Percentiles rank a stretch among this genome's conserved stretches.
Conservation (phyloP, 2,329 filamentous ascomycete genomes). For the Xylaria sp. region DNA sequence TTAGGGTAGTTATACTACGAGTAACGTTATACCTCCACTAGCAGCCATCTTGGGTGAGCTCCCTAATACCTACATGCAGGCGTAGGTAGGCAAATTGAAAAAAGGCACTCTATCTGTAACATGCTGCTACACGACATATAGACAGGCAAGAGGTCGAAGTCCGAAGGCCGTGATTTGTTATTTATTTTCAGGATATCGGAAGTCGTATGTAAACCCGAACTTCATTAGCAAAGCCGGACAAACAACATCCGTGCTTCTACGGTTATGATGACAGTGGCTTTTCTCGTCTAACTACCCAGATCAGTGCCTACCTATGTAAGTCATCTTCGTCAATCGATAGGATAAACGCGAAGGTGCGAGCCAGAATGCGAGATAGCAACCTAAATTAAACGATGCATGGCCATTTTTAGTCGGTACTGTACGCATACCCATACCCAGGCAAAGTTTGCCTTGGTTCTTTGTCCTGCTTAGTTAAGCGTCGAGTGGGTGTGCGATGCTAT, state of each 20-base stretch:
- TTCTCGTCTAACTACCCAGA: no score
- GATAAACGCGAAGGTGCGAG: constrained; percentile 2
- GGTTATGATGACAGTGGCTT: no score
- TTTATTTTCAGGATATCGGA: no score
- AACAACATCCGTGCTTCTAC: no score
- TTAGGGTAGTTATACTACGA: neutral
- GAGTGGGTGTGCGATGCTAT: neutral
- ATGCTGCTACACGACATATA: neutral
- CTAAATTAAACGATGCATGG: constrained; percentile 5
- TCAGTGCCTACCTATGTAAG: no score
- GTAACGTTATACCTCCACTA: constrained; percentile 1
- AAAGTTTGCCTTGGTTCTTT: neutral
- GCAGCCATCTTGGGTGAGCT: no score
- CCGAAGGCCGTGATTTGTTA: no score
- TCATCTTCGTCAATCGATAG: no score
- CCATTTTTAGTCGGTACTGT: neutral
- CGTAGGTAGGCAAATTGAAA: neutral
- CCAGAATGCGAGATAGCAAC: neutral
- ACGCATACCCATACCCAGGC: no score
- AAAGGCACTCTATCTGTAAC: constrained; percentile 3
- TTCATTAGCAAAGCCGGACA: no score
- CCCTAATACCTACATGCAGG: neutral
- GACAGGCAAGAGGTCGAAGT: neutral
- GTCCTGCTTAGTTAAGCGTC: constrained; percentile 1
- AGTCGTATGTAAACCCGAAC: no score